Base-by-base conservation (phyloP, 805 yeast genomes). In the Cyberlindnera petersonii region DNA sequence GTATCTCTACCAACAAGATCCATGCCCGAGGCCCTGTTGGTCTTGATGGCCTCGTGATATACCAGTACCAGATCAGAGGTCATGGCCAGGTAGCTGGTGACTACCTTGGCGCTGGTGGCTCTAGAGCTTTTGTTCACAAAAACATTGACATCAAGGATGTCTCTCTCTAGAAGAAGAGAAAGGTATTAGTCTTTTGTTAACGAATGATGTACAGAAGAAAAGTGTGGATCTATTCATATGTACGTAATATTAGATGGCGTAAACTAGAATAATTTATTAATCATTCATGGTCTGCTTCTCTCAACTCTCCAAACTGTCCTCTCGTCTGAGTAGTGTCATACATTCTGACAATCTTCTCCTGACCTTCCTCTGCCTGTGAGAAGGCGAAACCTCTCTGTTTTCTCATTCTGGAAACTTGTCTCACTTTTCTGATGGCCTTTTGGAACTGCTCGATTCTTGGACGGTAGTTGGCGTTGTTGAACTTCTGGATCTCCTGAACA, bases 1-100 rank as follows among this genome's bases (percentile, higher is more conserved):
- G 99, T 24, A 91, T 93, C 43, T 83, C 95, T 34, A 93, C 98
- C 31, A 89, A 91, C 59, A 93, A 93, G 62, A 87, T 93, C 46
- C 99, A 93, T 60, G 96, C 98, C 9, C 75, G 99, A 55, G 99
- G 99, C 2, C 99, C 98, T 13, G 98, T 93, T 24, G 99, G 99
- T 3, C 71, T 93, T 23, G 99, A 93, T 59, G 99, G 99, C 2
- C 71, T 93, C 49, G 95, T 91, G 59, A 86, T 94, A 52, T 93
- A 93, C 63, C 98, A 93, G 64, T 93, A 93, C 60, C 93, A 87
- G 59, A 66, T 93, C 46, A 75, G 84, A 63, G 99, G 99, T 30
- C 69, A 77, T 50, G 99, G 99, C 5, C 98, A 93, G 60, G 71
- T 91, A 40, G 98, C 85, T 2, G 81, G 87, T 34, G 96, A 87